phyloP scores from a whole-genome alignment of 371 early-diverging fungal species.

The Funneliformis caledonium region DNA sequence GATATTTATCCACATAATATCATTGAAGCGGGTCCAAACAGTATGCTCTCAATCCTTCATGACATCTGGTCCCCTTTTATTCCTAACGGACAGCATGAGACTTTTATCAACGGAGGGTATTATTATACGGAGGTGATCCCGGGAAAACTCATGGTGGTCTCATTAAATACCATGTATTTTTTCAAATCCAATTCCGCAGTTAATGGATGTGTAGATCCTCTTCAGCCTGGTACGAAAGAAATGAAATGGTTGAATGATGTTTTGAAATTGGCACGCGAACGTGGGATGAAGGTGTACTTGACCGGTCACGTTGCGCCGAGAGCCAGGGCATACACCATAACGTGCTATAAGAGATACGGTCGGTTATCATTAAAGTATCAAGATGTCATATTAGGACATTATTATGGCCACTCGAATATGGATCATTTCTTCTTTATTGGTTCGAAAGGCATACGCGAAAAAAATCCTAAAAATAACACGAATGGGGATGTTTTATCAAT shows the following conservation, averaged over 20 bases:
- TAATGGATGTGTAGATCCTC: constrained; percentile 60
- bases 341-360: constrained; percentile 67
- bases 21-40: constrained; percentile 55
- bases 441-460: constrained; percentile 38
- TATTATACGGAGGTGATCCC: constrained; percentile 61
- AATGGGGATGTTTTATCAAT: constrained; percentile 33
- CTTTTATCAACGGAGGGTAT: constrained; percentile 74
- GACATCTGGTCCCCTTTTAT: constrained; percentile 66
- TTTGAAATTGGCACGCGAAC: constrained; percentile 47
- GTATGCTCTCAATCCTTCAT: constrained; percentile 57
- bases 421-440: constrained; percentile 73
- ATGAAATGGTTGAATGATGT: constrained; percentile 71
- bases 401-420: constrained; percentile 84
- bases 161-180: constrained; percentile 78
- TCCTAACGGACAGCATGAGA: constrained; percentile 58
- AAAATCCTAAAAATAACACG: constrained; percentile 31
- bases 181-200: constrained; percentile 70
- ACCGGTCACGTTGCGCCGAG: constrained; percentile 82
- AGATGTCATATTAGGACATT: constrained; percentile 72
- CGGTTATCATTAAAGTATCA: constrained; percentile 60
- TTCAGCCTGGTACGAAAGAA: constrained; percentile 67
- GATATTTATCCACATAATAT: constrained; percentile 80
- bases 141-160: constrained; percentile 55
- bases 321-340: constrained; percentile 62
- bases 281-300: constrained; percentile 58